phyloP scores from a whole-genome alignment of 345 rosid genomes.

The Sisymbrium irio region DNA sequence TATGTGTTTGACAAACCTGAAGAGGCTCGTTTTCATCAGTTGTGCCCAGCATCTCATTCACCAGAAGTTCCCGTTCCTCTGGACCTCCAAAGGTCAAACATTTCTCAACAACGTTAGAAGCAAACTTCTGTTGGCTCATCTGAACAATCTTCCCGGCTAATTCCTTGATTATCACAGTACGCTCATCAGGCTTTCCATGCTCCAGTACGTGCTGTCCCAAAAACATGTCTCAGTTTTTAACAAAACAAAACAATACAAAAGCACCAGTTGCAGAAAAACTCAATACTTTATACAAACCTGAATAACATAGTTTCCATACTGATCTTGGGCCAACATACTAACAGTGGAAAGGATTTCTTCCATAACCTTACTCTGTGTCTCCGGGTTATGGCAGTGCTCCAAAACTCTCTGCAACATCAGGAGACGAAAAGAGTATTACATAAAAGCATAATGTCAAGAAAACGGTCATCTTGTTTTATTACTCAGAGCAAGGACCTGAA shows the following conservation, averaged over 20 bases:
- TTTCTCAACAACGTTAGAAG: conserved; percentile 96
- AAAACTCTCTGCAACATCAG: conserved; percentile 62
- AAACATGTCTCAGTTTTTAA: neutral
- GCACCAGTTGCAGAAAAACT: neutral
- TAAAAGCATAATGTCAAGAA: neutral
- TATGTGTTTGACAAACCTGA: conserved; percentile 55
- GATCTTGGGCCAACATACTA: conserved; percentile 93
- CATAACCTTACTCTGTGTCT: conserved; percentile 88
- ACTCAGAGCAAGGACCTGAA: conserved; percentile 54
- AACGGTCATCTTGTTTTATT: neutral
- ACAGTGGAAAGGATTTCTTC: conserved; percentile 76
- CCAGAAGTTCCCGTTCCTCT: conserved; percentile 66
- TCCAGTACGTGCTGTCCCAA: conserved; percentile 80
- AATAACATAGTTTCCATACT: conserved; percentile 94
- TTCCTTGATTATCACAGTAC: conserved; percentile 67
- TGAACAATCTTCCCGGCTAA: conserved; percentile 83
- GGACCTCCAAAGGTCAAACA: conserved; percentile 81
- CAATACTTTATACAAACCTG: conserved; percentile 57
- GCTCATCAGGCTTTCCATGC: conserved; percentile 90
- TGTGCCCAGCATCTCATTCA: conserved; percentile 96
- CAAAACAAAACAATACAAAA: neutral
- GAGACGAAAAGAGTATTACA: neutral
- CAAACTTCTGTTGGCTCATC: conserved; percentile 99
- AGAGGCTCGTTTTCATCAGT: conserved; percentile 98
- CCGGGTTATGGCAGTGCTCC: conserved; percentile 77